Percentiles rank a stretch among this genome's conserved stretches.
phyloP scores from a whole-genome alignment of 192 early-diverging fungal species.

The Kappamyces sp. region DNA sequence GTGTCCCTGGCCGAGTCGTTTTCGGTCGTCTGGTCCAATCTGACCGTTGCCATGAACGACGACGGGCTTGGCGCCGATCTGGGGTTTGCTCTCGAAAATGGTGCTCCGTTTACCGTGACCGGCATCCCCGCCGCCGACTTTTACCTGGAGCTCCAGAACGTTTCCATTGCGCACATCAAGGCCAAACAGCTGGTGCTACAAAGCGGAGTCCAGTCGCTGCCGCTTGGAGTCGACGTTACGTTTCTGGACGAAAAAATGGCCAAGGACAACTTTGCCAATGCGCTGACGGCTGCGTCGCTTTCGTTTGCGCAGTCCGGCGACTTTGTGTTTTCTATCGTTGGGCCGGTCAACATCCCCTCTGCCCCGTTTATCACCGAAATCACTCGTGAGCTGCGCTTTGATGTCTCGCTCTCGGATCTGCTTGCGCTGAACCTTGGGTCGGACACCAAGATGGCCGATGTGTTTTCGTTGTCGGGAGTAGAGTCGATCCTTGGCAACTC shows the following conservation, averaged over 20 bases:
- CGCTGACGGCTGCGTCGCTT: conserved; percentile 20
- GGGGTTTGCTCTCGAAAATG: conserved; percentile 29
- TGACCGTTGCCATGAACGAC: conserved; percentile 28
- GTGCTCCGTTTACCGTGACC: conserved; percentile 23
- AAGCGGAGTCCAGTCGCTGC: conserved; percentile 20
- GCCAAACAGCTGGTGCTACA: conserved; percentile 23
- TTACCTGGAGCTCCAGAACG: conserved; percentile 24
- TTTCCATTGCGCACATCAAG: conserved; percentile 16
- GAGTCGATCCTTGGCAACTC: conserved; percentile 16
- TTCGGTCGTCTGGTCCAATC: conserved; percentile 1
- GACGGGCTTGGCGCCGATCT: conserved; percentile 20
- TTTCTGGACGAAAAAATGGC: conserved; percentile 23
- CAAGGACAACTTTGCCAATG: conserved; percentile 16
- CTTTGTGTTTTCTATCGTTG: conserved; percentile 21
- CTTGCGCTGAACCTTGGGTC: conserved; percentile 26
- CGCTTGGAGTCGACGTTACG: conserved; percentile 24
- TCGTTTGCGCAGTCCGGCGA: conserved; percentile 20
- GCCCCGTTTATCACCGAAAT: conserved; percentile 24
- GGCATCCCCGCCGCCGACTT: conserved; percentile 21
- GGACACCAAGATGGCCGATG: conserved; percentile 7
- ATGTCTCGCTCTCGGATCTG: neutral
- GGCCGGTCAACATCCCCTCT: conserved; percentile 23
- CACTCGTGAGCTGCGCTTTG: conserved; percentile 10
- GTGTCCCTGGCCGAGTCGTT: neutral
- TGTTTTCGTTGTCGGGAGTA: conserved; percentile 16